Evolutionary conservation across 352 stramenopile genomes (phyloP), one percentile per base, ranked within the genome.

Genomic region (Phytophthora nicotianae): DNA sequence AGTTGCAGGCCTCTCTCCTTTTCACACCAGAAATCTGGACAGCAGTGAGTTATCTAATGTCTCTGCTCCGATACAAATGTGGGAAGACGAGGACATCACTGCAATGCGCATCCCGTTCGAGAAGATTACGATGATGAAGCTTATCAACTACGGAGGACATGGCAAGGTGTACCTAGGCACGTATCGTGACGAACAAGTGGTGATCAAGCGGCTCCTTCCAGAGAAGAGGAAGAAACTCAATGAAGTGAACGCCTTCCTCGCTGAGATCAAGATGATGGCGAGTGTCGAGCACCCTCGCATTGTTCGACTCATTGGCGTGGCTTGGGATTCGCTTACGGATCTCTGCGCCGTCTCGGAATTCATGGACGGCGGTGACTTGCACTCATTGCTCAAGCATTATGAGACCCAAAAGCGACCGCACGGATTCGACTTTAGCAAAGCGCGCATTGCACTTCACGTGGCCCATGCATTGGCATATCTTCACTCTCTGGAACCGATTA

Each of bases 261-360:
- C 46, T 79, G 74, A 86, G 51, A 65, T 74, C 24, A 76, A 75
- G 29, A 45, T 83, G n/a, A 81, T 86, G 64, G 63, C 71, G 3
- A 55, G 48, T 14, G 27, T 89, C 11, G 66, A 84, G 9, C 56
- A 63, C 21, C 56, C 56, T 27, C 58, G 74, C 21, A 74, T 84
- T 35, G 72, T 81, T 14, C 48, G 40, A 3, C 79, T 81, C 35
- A 43, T 81, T 5, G 72, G 72, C 3, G 72, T 84, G 21, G 72
- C 75, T 6, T 84, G 72, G 70, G 63, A 76, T 20, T 77, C 72
- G 10, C 62, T 78, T 14, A 76, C 63, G 23, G 62, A 84, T 29
- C 42, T 84, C 3, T 68, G 64, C 26, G 72, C 60, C 19, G 56
- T 84, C 38, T 72, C 62, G 0, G 72, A 82, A 58, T 78, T 78